A percentile compares a stretch with the other conserved stretches of the same genome.
These are phyloP conservation scores for Rosa multiflora DNA, from an alignment of 306 rosid genomes.

Conservation along the genomic window DNA sequence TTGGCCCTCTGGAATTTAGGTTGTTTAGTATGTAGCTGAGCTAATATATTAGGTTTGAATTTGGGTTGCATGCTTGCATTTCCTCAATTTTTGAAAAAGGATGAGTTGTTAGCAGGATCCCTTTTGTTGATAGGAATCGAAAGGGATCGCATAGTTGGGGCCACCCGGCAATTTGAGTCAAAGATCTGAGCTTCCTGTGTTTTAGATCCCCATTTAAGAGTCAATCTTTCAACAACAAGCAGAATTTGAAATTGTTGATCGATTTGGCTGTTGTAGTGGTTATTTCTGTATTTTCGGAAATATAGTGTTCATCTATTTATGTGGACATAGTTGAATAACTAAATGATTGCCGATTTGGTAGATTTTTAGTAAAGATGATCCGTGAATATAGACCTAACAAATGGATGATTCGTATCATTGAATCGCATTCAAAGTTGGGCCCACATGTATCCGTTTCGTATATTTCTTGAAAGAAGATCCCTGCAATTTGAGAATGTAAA, in stretches of 20 bases:
- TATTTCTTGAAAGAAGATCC: background rate
- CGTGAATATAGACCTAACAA: background rate
- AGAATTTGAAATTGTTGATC: background rate
- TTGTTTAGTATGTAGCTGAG: background rate
- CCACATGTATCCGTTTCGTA: background rate
- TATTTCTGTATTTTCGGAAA: background rate
- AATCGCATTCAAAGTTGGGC: background rate
- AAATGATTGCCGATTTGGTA: conserved; percentile 1
- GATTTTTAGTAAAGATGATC: background rate
- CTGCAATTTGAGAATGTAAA: background rate
- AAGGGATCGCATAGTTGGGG: background rate
- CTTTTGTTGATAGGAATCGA: background rate
- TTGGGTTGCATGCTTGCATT: background rate
- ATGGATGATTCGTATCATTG: background rate
- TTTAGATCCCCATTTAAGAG: too few species aligned
- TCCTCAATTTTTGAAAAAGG: background rate
- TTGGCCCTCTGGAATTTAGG: background rate
- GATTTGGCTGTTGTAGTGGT: background rate
- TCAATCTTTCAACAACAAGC: too few species aligned
- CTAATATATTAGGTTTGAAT: background rate
- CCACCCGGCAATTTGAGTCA: background rate
- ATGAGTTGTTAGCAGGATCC: background rate
- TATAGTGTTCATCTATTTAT: background rate
- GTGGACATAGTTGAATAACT: background rate
- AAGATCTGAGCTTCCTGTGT: background rate